Percentiles rank a stretch among this genome's conserved stretches.
These are phyloP conservation scores for Emergomyces orientalis DNA, from an alignment of 2,329 filamentous ascomycete genomes.

Conservation along the genomic window DNA sequence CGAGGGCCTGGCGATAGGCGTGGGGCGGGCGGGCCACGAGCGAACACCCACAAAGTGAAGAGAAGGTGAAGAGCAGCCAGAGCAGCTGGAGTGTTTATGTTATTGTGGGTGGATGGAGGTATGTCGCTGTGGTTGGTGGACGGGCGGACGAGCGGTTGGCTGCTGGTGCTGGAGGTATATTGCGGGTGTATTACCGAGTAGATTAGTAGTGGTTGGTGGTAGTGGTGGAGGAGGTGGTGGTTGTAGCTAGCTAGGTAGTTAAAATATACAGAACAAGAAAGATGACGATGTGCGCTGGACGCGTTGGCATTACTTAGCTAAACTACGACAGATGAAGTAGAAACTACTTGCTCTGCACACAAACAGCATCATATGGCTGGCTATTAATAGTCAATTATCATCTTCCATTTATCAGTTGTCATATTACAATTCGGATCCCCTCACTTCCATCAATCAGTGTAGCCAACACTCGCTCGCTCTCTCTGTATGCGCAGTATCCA, in stretches of 20 bases:
- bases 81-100: not conserved
- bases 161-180: not conserved
- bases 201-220: not conserved
- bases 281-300: too few species aligned
- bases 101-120: not conserved
- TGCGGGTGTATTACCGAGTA: not conserved
- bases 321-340: too few species aligned
- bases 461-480: too few species aligned
- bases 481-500: not conserved
- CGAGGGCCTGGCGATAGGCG: not conserved
- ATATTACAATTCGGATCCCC: too few species aligned
- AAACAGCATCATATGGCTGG: too few species aligned
- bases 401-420: too few species aligned
- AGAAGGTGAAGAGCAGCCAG: not conserved
- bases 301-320: too few species aligned
- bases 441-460: too few species aligned
- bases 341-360: too few species aligned
- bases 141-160: not conserved
- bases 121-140: not conserved
- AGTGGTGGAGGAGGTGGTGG: not conserved
- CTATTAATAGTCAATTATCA: too few species aligned
- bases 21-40: not conserved
- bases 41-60: not conserved
- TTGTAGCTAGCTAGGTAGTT: not conserved
- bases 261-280: not conserved